Evolutionary conservation across 306 rosid genomes (phyloP), one percentile per base, ranked within the genome.

Genomic region (Gastrolobium bilobum): DNA sequence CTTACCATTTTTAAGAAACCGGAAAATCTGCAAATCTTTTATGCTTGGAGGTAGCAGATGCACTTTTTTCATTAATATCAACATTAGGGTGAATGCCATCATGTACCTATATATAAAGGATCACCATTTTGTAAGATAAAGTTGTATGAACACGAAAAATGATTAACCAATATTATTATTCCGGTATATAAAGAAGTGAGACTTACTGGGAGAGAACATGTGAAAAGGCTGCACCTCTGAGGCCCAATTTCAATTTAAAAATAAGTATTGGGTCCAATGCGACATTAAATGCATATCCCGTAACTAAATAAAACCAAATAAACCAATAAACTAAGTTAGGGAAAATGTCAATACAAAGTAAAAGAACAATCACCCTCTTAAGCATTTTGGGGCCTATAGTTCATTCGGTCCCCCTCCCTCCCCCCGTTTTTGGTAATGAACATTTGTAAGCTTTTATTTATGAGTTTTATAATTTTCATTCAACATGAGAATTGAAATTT

Each of bases 161-260:
- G 33, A 37, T 47, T 6, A 59, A 58, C 57, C 2, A 20, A 20
- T 20, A 9, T 4, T 10, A 11, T 7, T 7, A 4, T 10, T 51
- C 11, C 20, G 13, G 33, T 11, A 13, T 26, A 38, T 26, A 38
- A 33, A 30, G 46, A 56, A 37, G 7, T 48, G 51, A 31, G 3
- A 82, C 98, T 92, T 83, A 94, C 98, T 94, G 98, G 7, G 98
- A 88, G 53, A 92, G 31, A 81, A 92, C 98, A 75, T 94, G 98
- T n/a, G 98, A 85, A 26, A 94, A 76, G 66, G 98, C 98, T 73
- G 98, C 98, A 74, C 98, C 98, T 60, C 79, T 82, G 65, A 94
- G 75, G 40, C 98, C 98, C 83, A 92, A 7, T 52, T 82, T 80
- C 71, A 86, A 80, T 30, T 39, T 76, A 68, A 94, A 94, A 53